Conservation (phyloP, 768 basidiomycete species). For the Suillus variegatus region DNA sequence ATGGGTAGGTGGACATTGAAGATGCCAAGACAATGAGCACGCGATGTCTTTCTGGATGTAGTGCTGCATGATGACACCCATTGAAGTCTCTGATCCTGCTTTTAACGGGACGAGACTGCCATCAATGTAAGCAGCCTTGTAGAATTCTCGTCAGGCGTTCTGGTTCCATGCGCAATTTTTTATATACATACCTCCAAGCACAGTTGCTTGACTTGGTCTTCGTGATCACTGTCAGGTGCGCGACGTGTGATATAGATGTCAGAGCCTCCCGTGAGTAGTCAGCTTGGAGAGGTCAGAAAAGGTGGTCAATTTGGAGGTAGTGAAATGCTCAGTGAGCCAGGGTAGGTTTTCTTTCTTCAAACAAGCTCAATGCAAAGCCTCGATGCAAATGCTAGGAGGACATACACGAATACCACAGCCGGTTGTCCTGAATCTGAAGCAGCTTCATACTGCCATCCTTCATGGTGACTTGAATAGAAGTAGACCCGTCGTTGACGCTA, state of each 20-base stretch:
- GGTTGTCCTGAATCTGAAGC: constrained; percentile 92
- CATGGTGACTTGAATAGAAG: constrained; percentile 80
- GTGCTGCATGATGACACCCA: too few species aligned
- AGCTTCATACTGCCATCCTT: constrained; percentile 97
- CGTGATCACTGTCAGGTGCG: constrained; percentile 85
- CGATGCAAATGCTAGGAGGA: constrained; percentile 11
- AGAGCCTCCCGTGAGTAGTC: constrained; percentile 92
- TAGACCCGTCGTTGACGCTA: constrained; percentile 86
- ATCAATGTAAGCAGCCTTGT: constrained; percentile 80
- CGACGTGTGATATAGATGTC: constrained; percentile 93
- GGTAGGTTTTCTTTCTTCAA: constrained; percentile 82
- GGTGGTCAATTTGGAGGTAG: constrained; percentile 87
- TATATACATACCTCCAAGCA: constrained; percentile 84
- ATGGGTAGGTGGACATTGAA: too few species aligned
- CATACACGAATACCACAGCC: constrained; percentile 91
- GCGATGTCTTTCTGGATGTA: too few species aligned
- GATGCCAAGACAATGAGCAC: too few species aligned
- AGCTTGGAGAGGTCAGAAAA: constrained; percentile 87
- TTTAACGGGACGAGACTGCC: constrained; percentile 72
- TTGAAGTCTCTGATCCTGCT: constrained; percentile 43
- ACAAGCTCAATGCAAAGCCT: background rate
- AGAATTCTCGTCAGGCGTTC: constrained; percentile 4
- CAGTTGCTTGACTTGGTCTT: constrained; percentile 82
- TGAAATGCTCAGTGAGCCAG: constrained; percentile 91
- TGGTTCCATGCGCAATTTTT: background rate